Base-by-base conservation (phyloP, 441 rosid species). In the Populus hybrid region DNA sequence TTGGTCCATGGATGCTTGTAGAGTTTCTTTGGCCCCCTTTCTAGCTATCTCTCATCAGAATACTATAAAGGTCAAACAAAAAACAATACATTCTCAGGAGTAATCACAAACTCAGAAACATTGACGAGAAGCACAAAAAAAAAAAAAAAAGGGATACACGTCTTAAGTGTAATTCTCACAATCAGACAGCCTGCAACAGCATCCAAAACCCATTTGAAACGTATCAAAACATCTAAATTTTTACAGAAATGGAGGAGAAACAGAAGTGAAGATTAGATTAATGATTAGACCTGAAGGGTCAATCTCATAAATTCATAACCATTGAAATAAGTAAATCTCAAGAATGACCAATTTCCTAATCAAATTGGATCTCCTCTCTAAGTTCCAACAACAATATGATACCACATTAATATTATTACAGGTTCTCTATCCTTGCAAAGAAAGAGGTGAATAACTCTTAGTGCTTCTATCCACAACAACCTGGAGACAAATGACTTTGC, bases 1-100 rank as follows among this genome's bases (percentile, higher is more conserved):
- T 78, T 86, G 95, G 80, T 90, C 92, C 95, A 90, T 90, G 18
- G 67, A 24, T 35, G 73, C 59, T n/a, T 74, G 12, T 64, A 21
- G 20, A 40, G 69, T 16, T 68, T 38, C 32, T 14, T 57, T 34
- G n/a, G 28, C 66, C 69, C 64, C 35, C 11, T 5, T 40, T 69
- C 36, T 61, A 42, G 66, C 36, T 34, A 34, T 34, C n/a, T 30
- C 73, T 65, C 69, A 78, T 71, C 71, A 78, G 40, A 78, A 28
- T 50, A 57, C 79, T 76, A 10, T 40, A 40, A 0, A 40, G 14
- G 14, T 40, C 50, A 10, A 10, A 40, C 14, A 40, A 40, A 40
- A 10, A 40, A 40, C 0, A 40, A 40, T 10, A 40, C 50, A 40
- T 40, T 11, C 4, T 40, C 14, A 11, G 50, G 50, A 40, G 50